Evolutionary conservation across 2,329 filamentous ascomycete genomes (phyloP).

Genomic region (Truncatella angustata): DNA sequence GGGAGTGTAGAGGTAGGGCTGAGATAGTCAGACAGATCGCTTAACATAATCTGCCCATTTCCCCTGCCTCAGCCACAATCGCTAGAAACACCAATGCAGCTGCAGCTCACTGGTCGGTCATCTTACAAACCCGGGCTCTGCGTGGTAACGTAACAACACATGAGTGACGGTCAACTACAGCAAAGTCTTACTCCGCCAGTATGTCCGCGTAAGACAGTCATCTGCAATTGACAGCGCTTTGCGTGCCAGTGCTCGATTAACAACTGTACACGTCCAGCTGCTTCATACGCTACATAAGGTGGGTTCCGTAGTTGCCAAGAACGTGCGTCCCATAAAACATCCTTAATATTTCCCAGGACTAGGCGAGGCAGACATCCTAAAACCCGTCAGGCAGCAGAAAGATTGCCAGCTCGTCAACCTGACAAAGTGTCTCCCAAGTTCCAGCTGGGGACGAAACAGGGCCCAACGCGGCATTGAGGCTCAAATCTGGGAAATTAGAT

Average conservation of each 20-base stretch:
- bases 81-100: background rate
- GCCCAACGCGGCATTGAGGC: background rate
- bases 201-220: no score
- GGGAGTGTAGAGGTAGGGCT: background rate
- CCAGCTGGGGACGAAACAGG: slow-evolving; percentile 3
- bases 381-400: slow-evolving; percentile 8
- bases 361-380: background rate
- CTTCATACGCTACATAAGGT: background rate
- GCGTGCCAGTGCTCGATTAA: no score
- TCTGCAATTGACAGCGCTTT: no score
- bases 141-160: background rate
- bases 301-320: background rate
- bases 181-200: no score
- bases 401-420: slow-evolving; percentile 6
- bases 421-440: slow-evolving; percentile 4
- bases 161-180: background rate
- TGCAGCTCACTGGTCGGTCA: background rate
- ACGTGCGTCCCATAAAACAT: background rate
- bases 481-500: slow-evolving; percentile 2
- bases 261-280: background rate
- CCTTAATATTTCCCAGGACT: background rate
- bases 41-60: background rate
- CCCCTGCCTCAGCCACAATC: background rate
- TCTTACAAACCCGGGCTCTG: background rate
- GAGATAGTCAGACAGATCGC: background rate